Evolutionary conservation across 2,329 filamentous ascomycete species (phyloP), one percentile per base, ranked within the genome.

Genomic region (Fusarium sp.): DNA sequence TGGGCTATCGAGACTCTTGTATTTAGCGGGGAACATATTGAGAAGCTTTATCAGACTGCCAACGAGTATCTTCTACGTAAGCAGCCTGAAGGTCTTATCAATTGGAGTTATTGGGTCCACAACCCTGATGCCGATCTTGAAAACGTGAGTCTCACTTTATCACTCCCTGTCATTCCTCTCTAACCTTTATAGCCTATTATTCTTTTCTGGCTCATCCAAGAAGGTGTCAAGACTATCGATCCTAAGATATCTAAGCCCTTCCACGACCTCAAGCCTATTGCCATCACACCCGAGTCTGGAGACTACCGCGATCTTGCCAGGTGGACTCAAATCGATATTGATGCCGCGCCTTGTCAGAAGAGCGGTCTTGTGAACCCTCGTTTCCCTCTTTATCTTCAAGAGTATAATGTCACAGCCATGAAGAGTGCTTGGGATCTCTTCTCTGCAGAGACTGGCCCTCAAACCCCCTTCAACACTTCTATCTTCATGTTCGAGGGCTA

Each of bases 401-500:
- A 58, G 4, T 73, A 72, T 41, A 37, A 71, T 5, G 25, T 71
- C 6, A 14, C 23, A 0, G 69, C 71, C 13, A 71, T 70, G 56
- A 64, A 56, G 41, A 35, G 61, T 5, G 65, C 62, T 2, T 73
- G 65, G 56, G 4, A 59, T 17, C 48, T 70, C n/a, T 73, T 72
- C 7, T 46, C 71, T 7, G 20, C 53, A 6, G 61, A 68, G 15
- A 71, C 63, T 4, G 46, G 55, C 0, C 43, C 54, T 1, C 17
- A 33, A 33, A 62, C 71, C 11, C 69, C 63, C 14, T 72, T 73
- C 33, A 66, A 45, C 46, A 58, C 51, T 20, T 73, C 72, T 3
- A 76, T 87, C 44, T 84, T 87, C 75, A 82, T 87, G 80, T 84
- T 88, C 54, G 86, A 88, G 70, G 83, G 83, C 4, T 88, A 88